Conservation (phyloP, 1,284 basidiomycete genomes). For the Rhizoctonia solani region DNA sequence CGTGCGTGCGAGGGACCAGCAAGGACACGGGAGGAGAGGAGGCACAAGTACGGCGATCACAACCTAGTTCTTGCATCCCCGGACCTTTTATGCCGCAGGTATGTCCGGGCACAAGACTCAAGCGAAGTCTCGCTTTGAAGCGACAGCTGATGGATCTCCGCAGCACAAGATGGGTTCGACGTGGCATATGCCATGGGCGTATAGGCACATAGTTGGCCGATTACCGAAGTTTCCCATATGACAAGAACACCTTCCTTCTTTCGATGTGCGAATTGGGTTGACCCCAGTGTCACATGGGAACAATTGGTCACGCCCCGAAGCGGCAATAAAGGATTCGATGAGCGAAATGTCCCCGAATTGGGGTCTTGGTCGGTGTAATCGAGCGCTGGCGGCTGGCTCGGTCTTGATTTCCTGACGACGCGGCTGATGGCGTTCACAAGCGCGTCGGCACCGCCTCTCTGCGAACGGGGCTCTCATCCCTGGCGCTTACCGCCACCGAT, state of each 20-base stretch:
- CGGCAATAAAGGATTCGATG: not conserved
- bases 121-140: conserved; percentile 1
- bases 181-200: too few species aligned
- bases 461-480: not conserved
- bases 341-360: not conserved
- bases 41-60: not conserved
- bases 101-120: not conserved
- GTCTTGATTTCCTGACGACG: not conserved
- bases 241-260: not conserved
- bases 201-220: too few species aligned
- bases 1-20: too few species aligned
- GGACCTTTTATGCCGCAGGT: conserved; percentile 15
- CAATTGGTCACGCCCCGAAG: not conserved
- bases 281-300: conserved; percentile 15
- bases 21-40: conserved; percentile 16
- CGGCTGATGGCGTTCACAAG: not conserved
- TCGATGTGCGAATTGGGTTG: not conserved
- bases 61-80: not conserved
- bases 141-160: conserved; percentile 22
- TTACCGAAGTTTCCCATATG: conserved; percentile 22
- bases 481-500: not conserved
- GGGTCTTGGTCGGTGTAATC: not conserved
- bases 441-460: not conserved
- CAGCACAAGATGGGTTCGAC: conserved; percentile 28
- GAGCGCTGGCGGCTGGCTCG: not conserved